Percentiles rank a stretch among this genome's conserved stretches.
These are phyloP conservation scores for Linum lewisii DNA, from an alignment of 345 rosid genomes.

Conservation along the genomic window DNA sequence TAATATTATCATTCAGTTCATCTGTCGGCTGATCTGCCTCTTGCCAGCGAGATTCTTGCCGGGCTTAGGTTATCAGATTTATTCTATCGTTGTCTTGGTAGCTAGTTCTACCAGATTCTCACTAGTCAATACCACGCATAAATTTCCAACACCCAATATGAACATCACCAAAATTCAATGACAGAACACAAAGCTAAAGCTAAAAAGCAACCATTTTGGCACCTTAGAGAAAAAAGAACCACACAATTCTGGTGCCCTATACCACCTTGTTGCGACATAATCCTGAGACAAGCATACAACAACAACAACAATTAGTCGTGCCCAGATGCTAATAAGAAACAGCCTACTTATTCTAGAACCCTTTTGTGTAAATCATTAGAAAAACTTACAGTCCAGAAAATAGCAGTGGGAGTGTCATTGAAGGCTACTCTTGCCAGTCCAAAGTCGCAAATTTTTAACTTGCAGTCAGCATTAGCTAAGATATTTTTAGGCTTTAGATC, in stretches of 20 bases:
- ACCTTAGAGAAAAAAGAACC: slow-evolving; percentile 4
- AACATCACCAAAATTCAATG: too few species aligned
- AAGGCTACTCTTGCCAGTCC: slow-evolving; percentile 1
- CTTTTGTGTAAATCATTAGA: not conserved
- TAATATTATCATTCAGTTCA: too few species aligned
- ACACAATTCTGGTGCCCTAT: slow-evolving; percentile 1
- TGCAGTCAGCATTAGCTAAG: slow-evolving; percentile 4
- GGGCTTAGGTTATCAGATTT: too few species aligned
- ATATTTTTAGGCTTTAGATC: slow-evolving; percentile 4
- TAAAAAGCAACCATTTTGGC: not conserved
- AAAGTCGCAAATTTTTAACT: not conserved
- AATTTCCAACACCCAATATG: too few species aligned
- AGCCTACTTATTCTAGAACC: too few species aligned
- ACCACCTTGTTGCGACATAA: slow-evolving; percentile 5
- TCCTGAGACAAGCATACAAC: not conserved
- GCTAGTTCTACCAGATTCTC: too few species aligned
- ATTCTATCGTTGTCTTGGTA: too few species aligned
- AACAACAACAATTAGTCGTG: not conserved
- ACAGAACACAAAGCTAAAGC: not conserved
- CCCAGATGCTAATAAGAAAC: too few species aligned
- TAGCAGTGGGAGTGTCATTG: slow-evolving; percentile 1
- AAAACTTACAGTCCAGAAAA: not conserved
- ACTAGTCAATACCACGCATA: too few species aligned
- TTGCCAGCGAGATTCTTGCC: too few species aligned
- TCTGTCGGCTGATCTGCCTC: too few species aligned